These are phyloP conservation scores for Rhodotorula mucilaginosa DNA, from an alignment of 1,284 basidiomycete genomes.

Conservation along the genomic window DNA sequence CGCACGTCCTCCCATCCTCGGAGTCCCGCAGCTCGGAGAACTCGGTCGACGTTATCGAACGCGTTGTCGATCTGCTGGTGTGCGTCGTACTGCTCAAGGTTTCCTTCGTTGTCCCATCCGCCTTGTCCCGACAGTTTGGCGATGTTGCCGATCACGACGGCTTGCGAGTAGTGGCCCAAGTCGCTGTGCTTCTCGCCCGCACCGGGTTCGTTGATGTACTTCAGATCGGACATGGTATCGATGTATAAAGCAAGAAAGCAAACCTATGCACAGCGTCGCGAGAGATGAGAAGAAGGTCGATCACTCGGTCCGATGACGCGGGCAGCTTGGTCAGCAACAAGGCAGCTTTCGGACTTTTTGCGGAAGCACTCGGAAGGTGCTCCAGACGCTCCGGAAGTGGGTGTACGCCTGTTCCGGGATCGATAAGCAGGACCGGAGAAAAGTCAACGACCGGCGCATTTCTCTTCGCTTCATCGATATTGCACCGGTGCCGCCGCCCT, in stretches of 20 bases:
- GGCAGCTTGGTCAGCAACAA: too few species aligned
- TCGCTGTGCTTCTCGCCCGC: neutral
- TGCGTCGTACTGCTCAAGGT: neutral
- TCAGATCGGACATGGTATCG: neutral
- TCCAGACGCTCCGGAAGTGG: too few species aligned
- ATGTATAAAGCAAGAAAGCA: too few species aligned
- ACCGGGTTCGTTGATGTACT: neutral
- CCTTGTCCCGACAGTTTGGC: neutral
- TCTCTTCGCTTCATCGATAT: too few species aligned
- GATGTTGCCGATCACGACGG: neutral
- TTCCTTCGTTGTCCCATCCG: neutral
- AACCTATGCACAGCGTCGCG: too few species aligned
- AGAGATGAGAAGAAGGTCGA: too few species aligned
- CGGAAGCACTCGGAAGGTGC: too few species aligned
- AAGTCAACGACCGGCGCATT: too few species aligned
- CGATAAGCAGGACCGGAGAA: neutral
- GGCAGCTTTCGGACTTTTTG: too few species aligned
- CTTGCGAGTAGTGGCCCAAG: neutral
- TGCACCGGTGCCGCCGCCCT: too few species aligned
- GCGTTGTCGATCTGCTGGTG: neutral
- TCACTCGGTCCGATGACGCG: too few species aligned
- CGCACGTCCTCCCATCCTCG: neutral
- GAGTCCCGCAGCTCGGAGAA: neutral
- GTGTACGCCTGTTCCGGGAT: neutral
- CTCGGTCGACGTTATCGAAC: neutral